Base-by-base conservation (phyloP, 2,329 filamentous ascomycete genomes). In the Aureobasidium pullulans region DNA sequence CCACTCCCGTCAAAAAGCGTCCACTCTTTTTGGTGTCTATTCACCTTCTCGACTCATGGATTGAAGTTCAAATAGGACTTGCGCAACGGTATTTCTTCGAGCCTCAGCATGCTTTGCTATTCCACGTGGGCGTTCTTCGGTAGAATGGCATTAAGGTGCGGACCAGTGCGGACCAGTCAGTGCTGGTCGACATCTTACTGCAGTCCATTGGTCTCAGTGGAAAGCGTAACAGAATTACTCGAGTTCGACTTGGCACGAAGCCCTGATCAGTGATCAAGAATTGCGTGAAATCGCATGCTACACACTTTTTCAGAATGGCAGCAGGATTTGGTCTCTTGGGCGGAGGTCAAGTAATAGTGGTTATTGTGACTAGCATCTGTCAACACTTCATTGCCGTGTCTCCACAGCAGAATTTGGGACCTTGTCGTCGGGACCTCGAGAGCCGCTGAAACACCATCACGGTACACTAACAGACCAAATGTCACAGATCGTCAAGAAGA, bases 391-490 rank as follows among this genome's bases (percentile, higher is more conserved):
- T 23, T 4, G 23, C 23, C 23, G 23, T 23, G 23, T 23, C 23
- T 23, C 23, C 11, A 8, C 11, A 28, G 36, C 31, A 1, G 8
- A 7, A 6, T 11, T 49, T 49, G 47, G 32, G 11, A 15, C 16
- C 15, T 16, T 36, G 47, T 31, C 36, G 6, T 28, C 47, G 47
- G 47, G 13, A 47, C 28, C 16, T 32, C n/a, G 2, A 4, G 10
- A 49, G 32, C 32, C 16, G 36, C n/a, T n/a, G 39, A 23, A 54
- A 32, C 37, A 23, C 50, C 37, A 23, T 54, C 13, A 34, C 15
- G 50, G 50, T 54, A 54, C 50, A 54, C 50, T 54, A 54, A 34
- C 36, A 46, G 42, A 36, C n/a, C 23, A n/a, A 16, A 37, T 39
- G 42, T 31, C 19, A 46, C 16, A 46, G 37, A 40, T 36, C 40